These are phyloP conservation scores for Thelonectria rubi DNA, from an alignment of 2,329 filamentous ascomycete species.

Conservation along the genomic window DNA sequence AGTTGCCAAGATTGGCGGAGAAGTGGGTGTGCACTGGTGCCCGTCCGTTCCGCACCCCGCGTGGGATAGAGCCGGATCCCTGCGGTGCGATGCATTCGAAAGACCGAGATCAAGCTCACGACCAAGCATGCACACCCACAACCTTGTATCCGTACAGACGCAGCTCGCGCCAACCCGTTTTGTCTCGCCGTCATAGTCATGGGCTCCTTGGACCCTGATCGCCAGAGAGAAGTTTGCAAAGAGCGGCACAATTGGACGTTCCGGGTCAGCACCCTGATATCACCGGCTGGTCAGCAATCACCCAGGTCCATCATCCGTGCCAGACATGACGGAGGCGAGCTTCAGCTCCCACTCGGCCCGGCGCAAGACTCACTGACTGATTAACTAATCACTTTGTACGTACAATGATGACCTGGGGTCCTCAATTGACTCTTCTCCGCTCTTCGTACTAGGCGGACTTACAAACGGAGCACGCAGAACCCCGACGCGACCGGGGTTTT, in stretches of 20 bases:
- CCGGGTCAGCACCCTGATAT: background rate
- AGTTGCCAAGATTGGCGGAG: background rate
- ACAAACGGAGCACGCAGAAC: background rate
- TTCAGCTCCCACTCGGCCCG: slow-evolving; percentile 1
- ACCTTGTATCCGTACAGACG: background rate
- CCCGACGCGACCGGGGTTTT: slow-evolving; percentile 1
- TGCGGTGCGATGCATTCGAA: slow-evolving; percentile 13
- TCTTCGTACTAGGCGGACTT: slow-evolving; percentile 1
- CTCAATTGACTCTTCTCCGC: background rate
- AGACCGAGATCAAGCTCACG: background rate
- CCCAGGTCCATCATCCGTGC: slow-evolving; percentile 2
- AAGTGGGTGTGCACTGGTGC: background rate
- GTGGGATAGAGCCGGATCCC: slow-evolving; percentile 8
- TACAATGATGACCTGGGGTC: background rate
- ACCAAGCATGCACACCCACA: background rate
- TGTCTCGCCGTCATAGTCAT: slow-evolving; percentile 1
- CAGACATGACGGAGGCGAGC: slow-evolving; percentile 1
- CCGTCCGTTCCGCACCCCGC: slow-evolving; percentile 4
- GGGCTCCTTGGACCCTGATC: slow-evolving; percentile 5
- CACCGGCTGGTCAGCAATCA: background rate
- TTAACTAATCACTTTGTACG: background rate
- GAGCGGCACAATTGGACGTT: background rate
- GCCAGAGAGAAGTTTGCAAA: slow-evolving; percentile 7
- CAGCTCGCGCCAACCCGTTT: background rate
- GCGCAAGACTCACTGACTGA: background rate